phyloP scores from a whole-genome alignment of 768 basidiomycete genomes.

The Panellus pusillus region DNA sequence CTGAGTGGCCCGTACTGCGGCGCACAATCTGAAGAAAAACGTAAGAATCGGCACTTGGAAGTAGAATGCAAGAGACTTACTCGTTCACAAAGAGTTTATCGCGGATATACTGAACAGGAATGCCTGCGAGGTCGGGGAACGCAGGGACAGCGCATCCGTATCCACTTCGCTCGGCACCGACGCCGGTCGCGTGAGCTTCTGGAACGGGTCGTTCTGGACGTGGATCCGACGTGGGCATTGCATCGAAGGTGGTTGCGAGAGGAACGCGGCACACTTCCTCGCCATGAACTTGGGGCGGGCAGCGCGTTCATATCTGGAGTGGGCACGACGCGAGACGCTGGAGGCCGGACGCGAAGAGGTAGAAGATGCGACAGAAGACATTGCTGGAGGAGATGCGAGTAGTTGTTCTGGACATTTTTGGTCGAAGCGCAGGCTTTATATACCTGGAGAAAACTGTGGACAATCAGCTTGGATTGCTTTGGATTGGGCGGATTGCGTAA shows the following conservation, averaged over 20 bases:
- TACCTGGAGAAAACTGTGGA: too few species aligned
- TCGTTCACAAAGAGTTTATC: slow-evolving; percentile 14
- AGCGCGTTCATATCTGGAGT: too few species aligned
- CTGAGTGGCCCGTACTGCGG: too few species aligned
- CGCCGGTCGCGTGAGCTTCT: slow-evolving; percentile 23
- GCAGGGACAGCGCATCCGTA: slow-evolving; percentile 1
- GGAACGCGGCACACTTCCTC: slow-evolving; percentile 7
- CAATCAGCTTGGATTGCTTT: too few species aligned
- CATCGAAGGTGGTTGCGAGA: slow-evolving; percentile 13
- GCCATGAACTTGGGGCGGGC: not conserved
- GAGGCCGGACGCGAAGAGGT: not conserved
- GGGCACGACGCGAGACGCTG: not conserved
- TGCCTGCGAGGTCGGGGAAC: slow-evolving; percentile 18
- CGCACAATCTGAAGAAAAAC: too few species aligned
- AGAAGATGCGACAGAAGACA: not conserved
- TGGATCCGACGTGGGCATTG: slow-evolving; percentile 6
- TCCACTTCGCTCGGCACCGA: slow-evolving; percentile 22
- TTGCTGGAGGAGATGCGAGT: too few species aligned
- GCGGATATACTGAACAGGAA: slow-evolving; percentile 24
- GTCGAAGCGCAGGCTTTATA: too few species aligned
- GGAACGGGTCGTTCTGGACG: slow-evolving; percentile 5
- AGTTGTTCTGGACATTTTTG: too few species aligned
- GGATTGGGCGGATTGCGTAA: too few species aligned
- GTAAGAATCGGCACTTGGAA: not conserved
- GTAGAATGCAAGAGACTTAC: slow-evolving; percentile 13